phyloP scores from a whole-genome alignment of 2,329 filamentous ascomycete species.

The Podosphaera leucotricha region DNA sequence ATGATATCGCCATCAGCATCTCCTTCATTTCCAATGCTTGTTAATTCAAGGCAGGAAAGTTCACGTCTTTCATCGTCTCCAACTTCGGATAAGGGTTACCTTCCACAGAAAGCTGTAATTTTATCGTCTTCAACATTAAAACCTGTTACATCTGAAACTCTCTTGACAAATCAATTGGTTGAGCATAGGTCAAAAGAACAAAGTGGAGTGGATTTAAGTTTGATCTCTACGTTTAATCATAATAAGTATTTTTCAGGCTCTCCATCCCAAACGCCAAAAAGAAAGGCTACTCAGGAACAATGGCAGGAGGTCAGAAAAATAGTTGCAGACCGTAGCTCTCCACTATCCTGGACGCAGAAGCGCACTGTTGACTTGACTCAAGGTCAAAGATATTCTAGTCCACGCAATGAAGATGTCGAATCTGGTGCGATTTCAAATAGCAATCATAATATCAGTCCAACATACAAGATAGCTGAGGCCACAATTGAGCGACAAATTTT shows the following conservation, averaged over 20 bases:
- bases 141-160: not conserved
- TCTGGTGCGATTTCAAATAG: not conserved
- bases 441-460: conserved; percentile 3
- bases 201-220: not conserved
- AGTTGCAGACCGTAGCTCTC: not conserved
- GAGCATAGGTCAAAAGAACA: not conserved
- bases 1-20: conserved; percentile 17
- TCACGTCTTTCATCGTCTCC: conserved; percentile 2
- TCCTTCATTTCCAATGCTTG: conserved; percentile 13
- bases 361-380: not conserved
- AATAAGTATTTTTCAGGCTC: not conserved
- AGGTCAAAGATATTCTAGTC: not conserved
- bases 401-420: not conserved
- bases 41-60: conserved; percentile 6
- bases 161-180: not conserved
- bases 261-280: not conserved
- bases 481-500: not conserved
- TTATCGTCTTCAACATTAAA: not conserved
- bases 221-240: not conserved
- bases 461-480: not conserved
- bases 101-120: not conserved
- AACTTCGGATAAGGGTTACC: not conserved
- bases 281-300: not conserved
- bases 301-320: not conserved
- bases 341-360: not conserved